Evolutionary conservation across 2,329 filamentous ascomycete species (phyloP).

Genomic region (Mariannaea elegans): DNA sequence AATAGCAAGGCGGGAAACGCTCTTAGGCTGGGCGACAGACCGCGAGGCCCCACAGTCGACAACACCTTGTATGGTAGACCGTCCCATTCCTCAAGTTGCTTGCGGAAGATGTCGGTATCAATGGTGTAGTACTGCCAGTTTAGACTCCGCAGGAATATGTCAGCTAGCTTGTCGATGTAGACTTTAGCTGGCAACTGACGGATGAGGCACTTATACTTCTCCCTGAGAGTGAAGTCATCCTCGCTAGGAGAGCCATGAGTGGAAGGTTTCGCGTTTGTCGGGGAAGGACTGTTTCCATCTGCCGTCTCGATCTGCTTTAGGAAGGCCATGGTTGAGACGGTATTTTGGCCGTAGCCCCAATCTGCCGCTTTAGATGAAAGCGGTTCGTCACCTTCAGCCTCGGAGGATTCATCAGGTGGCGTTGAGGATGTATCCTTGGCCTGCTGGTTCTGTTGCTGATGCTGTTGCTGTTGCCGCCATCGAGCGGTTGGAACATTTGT

Average conservation of each 20-base stretch:
- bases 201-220: constrained; percentile 67
- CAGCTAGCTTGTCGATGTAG: constrained; percentile 63
- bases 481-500: constrained; percentile 56
- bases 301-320: constrained; percentile 62
- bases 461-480: constrained; percentile 35
- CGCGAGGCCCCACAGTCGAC: constrained; percentile 58
- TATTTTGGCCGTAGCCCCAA: constrained; percentile 63
- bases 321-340: constrained; percentile 63
- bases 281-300: constrained; percentile 40
- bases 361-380: constrained; percentile 56
- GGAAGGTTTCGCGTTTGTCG: background rate
- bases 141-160: constrained; percentile 64
- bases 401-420: background rate
- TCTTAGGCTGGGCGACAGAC: constrained; percentile 59
- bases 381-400: constrained; percentile 37
- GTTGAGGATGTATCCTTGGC: constrained; percentile 2
- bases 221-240: constrained; percentile 52
- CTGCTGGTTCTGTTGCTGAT: constrained; percentile 5
- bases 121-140: constrained; percentile 68
- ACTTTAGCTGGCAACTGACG: constrained; percentile 64
- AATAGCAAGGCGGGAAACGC: constrained; percentile 69
- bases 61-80: constrained; percentile 61
- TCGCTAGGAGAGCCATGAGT: constrained; percentile 31
- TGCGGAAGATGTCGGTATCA: constrained; percentile 61
- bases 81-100: constrained; percentile 64